phyloP scores from a whole-genome alignment of 2,329 filamentous ascomycete species.

The Claviceps sp. region DNA sequence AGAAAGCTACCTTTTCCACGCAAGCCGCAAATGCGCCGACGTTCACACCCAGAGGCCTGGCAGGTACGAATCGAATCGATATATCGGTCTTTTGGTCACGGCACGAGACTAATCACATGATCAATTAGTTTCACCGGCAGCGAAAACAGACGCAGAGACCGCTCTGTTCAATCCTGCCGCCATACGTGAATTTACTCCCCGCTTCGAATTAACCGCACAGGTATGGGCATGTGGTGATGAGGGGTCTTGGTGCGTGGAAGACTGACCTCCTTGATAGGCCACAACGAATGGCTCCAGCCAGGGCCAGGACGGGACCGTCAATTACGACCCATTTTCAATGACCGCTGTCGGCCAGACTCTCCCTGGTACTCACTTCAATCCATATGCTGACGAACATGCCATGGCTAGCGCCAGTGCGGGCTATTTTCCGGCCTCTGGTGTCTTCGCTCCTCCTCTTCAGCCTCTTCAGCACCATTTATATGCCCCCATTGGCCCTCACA shows the following conservation, averaged over 20 bases:
- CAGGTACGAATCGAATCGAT: constrained; percentile 19
- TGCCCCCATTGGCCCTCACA: constrained; percentile 70
- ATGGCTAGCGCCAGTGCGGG: constrained; percentile 43
- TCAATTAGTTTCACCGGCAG: constrained; percentile 19
- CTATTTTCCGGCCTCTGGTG: constrained; percentile 51
- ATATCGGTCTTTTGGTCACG: neutral
- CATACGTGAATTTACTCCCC: constrained; percentile 47
- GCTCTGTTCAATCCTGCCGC: constrained; percentile 41
- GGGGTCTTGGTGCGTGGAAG: neutral
- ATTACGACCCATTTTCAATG: constrained; percentile 53
- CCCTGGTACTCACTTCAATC: constrained; percentile 47
- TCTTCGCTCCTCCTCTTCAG: constrained; percentile 40
- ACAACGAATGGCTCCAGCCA: constrained; percentile 34
- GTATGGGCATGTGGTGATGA: constrained; percentile 19
- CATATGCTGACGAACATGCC: constrained; percentile 62
- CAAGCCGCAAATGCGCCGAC: constrained; percentile 81
- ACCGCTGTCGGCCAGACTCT: constrained; percentile 38
- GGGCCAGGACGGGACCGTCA: constrained; percentile 27
- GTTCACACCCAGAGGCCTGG: constrained; percentile 59
- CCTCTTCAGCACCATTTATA: constrained; percentile 88
- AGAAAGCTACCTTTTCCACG: constrained; percentile 70
- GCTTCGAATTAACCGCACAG: constrained; percentile 37
- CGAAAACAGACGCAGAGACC: constrained; percentile 28
- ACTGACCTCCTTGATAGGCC: constrained; percentile 14
- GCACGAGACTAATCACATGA: neutral